Evolutionary conservation across 345 rosid genomes (phyloP).

Genomic region (Populus simonii): DNA sequence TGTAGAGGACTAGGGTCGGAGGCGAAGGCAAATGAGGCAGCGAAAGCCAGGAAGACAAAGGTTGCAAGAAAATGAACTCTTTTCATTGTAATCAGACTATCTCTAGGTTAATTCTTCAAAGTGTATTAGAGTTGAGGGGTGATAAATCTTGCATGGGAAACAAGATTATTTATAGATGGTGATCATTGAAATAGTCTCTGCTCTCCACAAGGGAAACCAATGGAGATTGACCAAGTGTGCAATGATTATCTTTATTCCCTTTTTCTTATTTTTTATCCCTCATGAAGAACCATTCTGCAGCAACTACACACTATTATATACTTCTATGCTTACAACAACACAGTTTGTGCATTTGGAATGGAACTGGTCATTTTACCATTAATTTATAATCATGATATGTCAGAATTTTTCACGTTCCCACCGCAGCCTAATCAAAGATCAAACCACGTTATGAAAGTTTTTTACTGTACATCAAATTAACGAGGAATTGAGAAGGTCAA

Average conservation of each 20-base stretch:
- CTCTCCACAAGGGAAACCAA: too few relatives aligned
- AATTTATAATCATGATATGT: too few relatives aligned
- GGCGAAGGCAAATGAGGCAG: constrained; percentile 6
- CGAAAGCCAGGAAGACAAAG: not conserved
- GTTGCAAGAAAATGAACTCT: not conserved
- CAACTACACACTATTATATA: not conserved
- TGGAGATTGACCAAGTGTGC: not conserved
- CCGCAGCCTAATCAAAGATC: too few relatives aligned
- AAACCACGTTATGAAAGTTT: too few relatives aligned
- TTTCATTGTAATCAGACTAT: not conserved
- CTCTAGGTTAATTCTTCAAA: not conserved
- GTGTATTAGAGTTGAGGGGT: not conserved
- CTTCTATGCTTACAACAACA: not conserved
- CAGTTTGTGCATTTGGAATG: too few relatives aligned
- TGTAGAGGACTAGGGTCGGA: constrained; percentile 14
- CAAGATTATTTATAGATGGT: constrained; percentile 3
- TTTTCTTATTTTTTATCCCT: not conserved
- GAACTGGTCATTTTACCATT: not conserved
- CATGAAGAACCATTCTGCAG: not conserved
- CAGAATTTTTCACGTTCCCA: too few relatives aligned
- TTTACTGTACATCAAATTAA: too few relatives aligned
- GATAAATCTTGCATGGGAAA: not conserved
- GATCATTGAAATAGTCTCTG: not conserved
- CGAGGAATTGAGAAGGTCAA: too few relatives aligned
- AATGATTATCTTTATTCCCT: not conserved